Evolutionary conservation across 106 monocot species (phyloP), one percentile per base, ranked within the genome.

Genomic region (Cymbidium sinense): DNA sequence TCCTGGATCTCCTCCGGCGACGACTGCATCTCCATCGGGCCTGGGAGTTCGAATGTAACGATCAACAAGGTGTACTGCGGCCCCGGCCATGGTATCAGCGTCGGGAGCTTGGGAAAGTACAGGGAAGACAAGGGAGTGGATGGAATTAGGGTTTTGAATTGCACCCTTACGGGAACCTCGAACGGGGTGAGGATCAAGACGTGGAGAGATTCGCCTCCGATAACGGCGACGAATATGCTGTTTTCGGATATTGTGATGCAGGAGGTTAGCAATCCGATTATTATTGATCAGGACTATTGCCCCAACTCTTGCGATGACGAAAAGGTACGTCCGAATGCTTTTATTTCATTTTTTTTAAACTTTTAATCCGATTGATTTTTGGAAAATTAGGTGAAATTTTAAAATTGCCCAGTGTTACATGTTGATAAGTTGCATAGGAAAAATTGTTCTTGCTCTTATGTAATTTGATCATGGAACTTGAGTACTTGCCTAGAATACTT

Each of bases 101-200:
- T 92, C 11, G 92, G 87, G 3, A 89, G 92, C 62, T 70, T 92
- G 1, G 87, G 87, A 0, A 83, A 77, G 73, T 34, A 75, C 33
- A 20, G 19, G 0, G 30, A 70, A 9, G 85, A 91, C 64, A 74
- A n/a, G 43, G 74, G 84, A 23, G 91, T 91, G 7, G 9, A 30
- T 33, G 81, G 64, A 5, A 2, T 91, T 0, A 73, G 4, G 0
- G 79, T 91, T 2, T 34, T n/a, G 7, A 81, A 89, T 51, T 86
- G 81, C 78, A 88, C 86, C 20, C 50, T 91, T 8, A 81, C 21
- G 0, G 64, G 77, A 10, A 88, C 87, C 2, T 62, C 43, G 0
- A 88, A 86, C 33, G 88, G 91, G 0, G 8, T 91, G 4, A 69
- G 89, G 61, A 81, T 91, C 79, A 91, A 91, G 80, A 86, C 91